These are phyloP conservation scores for Fusarium abutilonis DNA, from an alignment of 2,329 filamentous ascomycete genomes.

Conservation along the genomic window DNA sequence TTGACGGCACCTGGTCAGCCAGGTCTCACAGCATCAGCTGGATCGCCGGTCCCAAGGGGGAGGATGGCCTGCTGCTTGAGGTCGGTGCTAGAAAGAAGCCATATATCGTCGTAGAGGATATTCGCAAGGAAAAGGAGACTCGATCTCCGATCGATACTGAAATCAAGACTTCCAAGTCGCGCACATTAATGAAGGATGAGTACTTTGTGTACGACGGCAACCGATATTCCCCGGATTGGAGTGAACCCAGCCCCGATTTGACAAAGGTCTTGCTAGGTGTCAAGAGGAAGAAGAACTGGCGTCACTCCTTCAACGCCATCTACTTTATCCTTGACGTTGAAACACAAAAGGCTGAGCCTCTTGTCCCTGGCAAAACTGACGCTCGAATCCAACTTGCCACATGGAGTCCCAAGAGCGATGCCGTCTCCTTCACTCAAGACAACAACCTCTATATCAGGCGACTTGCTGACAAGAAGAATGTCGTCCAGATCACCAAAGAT, in stretches of 20 bases:
- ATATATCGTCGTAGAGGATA: conserved; percentile 87
- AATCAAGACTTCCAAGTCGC: conserved; percentile 59
- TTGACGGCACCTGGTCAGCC: conserved; percentile 72
- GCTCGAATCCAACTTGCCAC: conserved; percentile 82
- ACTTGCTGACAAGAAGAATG: conserved; percentile 60
- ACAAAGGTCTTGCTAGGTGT: conserved; percentile 87
- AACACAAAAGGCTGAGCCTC: conserved; percentile 77
- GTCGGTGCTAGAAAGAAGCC: conserved; percentile 70
- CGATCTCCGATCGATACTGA: conserved; percentile 49
- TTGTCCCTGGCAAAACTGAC: conserved; percentile 74
- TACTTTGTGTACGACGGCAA: conserved; percentile 69
- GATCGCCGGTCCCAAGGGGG: conserved; percentile 77
- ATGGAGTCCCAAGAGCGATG: conserved; percentile 89
- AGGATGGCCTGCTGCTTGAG: conserved; percentile 88
- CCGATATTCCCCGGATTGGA: conserved; percentile 65
- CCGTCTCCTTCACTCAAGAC: conserved; percentile 86
- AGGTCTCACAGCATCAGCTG: conserved; percentile 74
- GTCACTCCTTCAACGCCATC: conserved; percentile 84
- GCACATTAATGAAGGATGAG: conserved; percentile 77
- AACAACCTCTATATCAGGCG: conserved; percentile 91
- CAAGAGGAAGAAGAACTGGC: conserved; percentile 79
- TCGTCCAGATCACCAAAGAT: conserved; percentile 82
- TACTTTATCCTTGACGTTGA: conserved; percentile 96
- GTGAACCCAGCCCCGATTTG: conserved; percentile 83
- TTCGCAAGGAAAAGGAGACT: conserved; percentile 61